A percentile compares a stretch with the other conserved stretches of the same genome.
Evolutionary conservation across 2,329 filamentous ascomycete genomes (phyloP).

Genomic region (Fusarium sulawesiense): DNA sequence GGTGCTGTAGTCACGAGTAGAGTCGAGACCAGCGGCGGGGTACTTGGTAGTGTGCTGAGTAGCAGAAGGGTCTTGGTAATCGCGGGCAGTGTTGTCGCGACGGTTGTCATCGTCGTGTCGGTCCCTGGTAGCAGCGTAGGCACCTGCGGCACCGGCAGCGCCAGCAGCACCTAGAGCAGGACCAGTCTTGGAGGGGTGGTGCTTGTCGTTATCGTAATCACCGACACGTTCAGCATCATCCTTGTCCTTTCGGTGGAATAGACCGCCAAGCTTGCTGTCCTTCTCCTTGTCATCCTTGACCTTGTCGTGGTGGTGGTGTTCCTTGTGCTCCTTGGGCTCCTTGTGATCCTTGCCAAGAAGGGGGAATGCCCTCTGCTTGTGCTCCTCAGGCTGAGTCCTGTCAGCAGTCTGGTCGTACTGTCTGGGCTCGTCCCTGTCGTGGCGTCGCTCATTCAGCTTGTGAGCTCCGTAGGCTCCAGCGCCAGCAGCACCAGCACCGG

Average conservation of each 20-base stretch:
- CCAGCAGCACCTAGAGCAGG: conserved; percentile 34
- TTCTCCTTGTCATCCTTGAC: conserved; percentile 24
- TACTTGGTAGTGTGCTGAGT: background rate
- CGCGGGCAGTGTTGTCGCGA: background rate
- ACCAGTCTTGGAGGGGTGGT: conserved; percentile 18
- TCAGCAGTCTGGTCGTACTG: background rate
- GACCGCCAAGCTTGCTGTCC: conserved; percentile 19
- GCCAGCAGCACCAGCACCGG: conserved; percentile 2
- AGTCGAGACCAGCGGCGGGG: conserved; percentile 8
- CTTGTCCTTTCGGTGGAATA: conserved; percentile 25
- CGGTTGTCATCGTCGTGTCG: conserved; percentile 11
- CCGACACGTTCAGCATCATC: background rate
- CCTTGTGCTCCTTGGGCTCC: background rate
- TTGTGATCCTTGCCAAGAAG: conserved; percentile 24
- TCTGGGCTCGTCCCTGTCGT: background rate
- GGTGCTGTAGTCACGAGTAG: background rate
- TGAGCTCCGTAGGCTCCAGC: conserved; percentile 13
- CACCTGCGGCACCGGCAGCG: conserved; percentile 29
- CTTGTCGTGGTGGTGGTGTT: background rate
- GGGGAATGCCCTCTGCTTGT: conserved; percentile 29
- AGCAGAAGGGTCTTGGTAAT: background rate
- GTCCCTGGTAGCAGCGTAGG: conserved; percentile 24
- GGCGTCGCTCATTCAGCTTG: conserved; percentile 9
- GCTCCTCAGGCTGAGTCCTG: conserved; percentile 5
- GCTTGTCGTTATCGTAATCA: background rate